These are phyloP conservation scores for Mycogone perniciosa DNA, from an alignment of 2,329 filamentous ascomycete genomes.

Conservation along the genomic window DNA sequence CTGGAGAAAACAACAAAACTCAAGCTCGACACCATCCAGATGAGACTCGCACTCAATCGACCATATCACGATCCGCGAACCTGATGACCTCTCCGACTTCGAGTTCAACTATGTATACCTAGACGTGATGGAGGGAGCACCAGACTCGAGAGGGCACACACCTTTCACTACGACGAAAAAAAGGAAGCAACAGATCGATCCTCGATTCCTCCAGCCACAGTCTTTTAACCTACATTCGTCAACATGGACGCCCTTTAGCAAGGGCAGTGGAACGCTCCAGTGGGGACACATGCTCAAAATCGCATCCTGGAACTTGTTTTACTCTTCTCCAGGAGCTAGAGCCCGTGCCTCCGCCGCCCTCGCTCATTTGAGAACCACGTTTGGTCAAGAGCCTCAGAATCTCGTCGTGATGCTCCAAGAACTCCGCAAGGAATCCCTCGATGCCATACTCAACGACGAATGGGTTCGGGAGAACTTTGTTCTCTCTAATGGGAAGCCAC, in stretches of 20 bases:
- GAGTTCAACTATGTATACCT: no score
- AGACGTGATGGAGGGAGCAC: no score
- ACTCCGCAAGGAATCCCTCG: not conserved
- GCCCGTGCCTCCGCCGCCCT: not conserved
- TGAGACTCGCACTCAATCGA: no score
- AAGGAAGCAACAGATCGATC: not conserved
- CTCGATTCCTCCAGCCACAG: not conserved
- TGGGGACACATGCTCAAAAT: not conserved
- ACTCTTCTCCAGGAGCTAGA: not conserved
- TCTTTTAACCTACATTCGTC: not conserved
- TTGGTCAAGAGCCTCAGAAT: not conserved
- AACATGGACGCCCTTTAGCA: not conserved
- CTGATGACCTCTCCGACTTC: no score
- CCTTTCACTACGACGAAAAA: no score
- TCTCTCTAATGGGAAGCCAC: not conserved
- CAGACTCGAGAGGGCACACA: no score
- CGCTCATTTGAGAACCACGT: not conserved
- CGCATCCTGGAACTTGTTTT: not conserved
- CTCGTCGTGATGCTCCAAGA: not conserved
- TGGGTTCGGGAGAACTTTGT: not conserved
- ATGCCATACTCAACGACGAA: not conserved
- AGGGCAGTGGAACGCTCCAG: not conserved
- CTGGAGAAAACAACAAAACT: no score
- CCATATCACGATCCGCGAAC: no score
- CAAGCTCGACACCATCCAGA: no score